These are phyloP conservation scores for Fallopia convolvulus DNA, from an alignment of 148 eudicot genomes.

Conservation along the genomic window DNA sequence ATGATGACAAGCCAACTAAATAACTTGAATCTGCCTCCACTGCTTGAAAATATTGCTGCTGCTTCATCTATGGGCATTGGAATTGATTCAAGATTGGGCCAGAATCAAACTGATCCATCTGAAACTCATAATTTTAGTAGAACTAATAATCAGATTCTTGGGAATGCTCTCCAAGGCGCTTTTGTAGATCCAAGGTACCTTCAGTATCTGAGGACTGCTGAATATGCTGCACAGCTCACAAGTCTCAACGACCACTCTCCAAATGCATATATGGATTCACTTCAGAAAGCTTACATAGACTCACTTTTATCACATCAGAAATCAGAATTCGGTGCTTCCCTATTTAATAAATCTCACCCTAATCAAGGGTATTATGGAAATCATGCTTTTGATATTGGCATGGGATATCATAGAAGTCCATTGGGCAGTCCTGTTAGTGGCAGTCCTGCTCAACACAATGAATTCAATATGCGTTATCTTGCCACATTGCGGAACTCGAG, in stretches of 20 bases:
- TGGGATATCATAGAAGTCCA: constrained; percentile 87
- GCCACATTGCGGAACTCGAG: constrained; percentile 57
- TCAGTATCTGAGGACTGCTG: constrained; percentile 71
- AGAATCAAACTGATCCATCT: constrained; percentile 23
- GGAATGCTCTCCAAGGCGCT: constrained; percentile 43
- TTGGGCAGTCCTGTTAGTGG: constrained; percentile 67
- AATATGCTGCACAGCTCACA: constrained; percentile 65
- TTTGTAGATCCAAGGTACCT: constrained; percentile 72
- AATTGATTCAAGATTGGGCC: constrained; percentile 35
- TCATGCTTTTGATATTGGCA: constrained; percentile 69
- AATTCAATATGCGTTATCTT: constrained; percentile 49
- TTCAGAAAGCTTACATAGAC: constrained; percentile 79
- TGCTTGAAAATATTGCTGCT: constrained; percentile 52
- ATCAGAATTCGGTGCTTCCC: constrained; percentile 52
- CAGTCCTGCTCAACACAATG: constrained; percentile 71
- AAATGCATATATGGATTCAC: constrained; percentile 47
- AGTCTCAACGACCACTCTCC: constrained; percentile 61
- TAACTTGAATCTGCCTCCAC: constrained; percentile 35
- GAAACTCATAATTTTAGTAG: constrained; percentile 42
- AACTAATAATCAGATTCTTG: constrained; percentile 46
- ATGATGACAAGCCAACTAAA: constrained; percentile 59
- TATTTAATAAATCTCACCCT: constrained; percentile 44
- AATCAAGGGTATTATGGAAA: constrained; percentile 75
- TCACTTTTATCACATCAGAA: constrained; percentile 65
- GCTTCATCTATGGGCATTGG: constrained; percentile 42